These are phyloP conservation scores for Davidsoniella virescens DNA, from an alignment of 2,329 filamentous ascomycete species.

Conservation along the genomic window DNA sequence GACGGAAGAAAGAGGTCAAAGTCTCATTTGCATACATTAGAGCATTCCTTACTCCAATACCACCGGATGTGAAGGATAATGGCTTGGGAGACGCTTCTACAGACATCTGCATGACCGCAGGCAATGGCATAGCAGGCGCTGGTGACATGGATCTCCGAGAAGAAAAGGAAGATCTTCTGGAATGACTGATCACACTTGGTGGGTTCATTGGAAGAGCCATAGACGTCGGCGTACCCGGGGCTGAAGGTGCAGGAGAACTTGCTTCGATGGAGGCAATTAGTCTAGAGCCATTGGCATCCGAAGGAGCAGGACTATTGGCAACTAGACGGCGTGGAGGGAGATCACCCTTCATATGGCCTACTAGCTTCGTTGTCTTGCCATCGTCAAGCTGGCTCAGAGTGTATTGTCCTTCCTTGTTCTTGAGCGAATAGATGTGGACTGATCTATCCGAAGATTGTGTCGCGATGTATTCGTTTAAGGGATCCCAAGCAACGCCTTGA, in stretches of 20 bases:
- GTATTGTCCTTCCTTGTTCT: constrained; percentile 92
- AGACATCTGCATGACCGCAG: constrained; percentile 66
- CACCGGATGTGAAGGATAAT: constrained; percentile 35
- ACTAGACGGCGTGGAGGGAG: constrained; percentile 81
- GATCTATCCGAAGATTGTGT: constrained; percentile 97
- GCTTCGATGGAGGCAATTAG: constrained; percentile 38
- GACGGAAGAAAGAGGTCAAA: constrained; percentile 87
- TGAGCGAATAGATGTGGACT: constrained; percentile 91
- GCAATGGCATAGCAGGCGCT: constrained; percentile 81
- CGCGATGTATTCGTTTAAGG: constrained; percentile 91
- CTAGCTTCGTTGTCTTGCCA: constrained; percentile 58
- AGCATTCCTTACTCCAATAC: constrained; percentile 60
- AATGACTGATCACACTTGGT: constrained; percentile 73
- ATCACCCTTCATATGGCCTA: constrained; percentile 67
- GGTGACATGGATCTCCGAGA: constrained; percentile 78
- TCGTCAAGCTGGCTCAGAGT: constrained; percentile 48
- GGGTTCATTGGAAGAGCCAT: constrained; percentile 91
- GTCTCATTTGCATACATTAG: constrained; percentile 94
- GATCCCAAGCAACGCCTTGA: constrained; percentile 96
- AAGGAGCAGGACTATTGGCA: constrained; percentile 73
- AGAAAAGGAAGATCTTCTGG: constrained; percentile 86
- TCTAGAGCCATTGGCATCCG: constrained; percentile 2
- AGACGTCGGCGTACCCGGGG: constrained; percentile 84
- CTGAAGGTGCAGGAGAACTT: constrained; percentile 76
- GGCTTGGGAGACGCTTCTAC: constrained; percentile 79